Evolutionary conservation across 441 rosid species (phyloP), one percentile per base, ranked within the genome.

Genomic region (Gossypium armourianum): DNA sequence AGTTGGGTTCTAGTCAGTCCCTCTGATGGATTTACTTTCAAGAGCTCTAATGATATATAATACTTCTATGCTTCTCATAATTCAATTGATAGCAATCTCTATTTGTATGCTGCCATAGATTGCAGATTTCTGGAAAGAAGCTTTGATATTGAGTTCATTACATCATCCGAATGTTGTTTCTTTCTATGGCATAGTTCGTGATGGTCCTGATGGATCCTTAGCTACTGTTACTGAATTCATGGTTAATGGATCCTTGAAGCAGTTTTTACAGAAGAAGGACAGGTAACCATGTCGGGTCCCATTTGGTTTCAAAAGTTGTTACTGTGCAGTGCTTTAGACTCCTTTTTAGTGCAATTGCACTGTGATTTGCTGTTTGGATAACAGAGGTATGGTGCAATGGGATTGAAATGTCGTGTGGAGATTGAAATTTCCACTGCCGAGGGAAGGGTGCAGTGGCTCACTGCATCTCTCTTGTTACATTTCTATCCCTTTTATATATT

Each of bases 111-210:
- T 76, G 64, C 77, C 81, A 69, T 77, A 94, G 99, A 94, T 94
- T 68, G 91, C 90, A 4, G 99, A 94, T 85, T 94, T 94, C 77
- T 92, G 99, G 97, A 94, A 86, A 83, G 99, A 94, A 84, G 97
- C 99, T 20, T 79, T 85, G 82, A 83, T 88, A 76, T 82, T 92
- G 81, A 88, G 99, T 81, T 94, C 99, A 68, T 81, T 94, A 74
- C 99, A 94, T 83, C 99, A 94, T 80, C 99, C 99, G 49, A 94
- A 92, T 77, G 99, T 94, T 57, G 97, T 94, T 74, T 84, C 99
- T 52, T 92, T 94, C 83, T 94, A 92, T 83, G 99, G 97, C 55
- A 92, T 94, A 76, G 99, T 92, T 71, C 97, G 99, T 77, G 99
- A 92, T 84, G 99, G 99, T 65, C 97, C 97, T 66, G 94, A 91